Conservation (phyloP, 2,329 filamentous ascomycete species). For the Exophiala sideris region DNA sequence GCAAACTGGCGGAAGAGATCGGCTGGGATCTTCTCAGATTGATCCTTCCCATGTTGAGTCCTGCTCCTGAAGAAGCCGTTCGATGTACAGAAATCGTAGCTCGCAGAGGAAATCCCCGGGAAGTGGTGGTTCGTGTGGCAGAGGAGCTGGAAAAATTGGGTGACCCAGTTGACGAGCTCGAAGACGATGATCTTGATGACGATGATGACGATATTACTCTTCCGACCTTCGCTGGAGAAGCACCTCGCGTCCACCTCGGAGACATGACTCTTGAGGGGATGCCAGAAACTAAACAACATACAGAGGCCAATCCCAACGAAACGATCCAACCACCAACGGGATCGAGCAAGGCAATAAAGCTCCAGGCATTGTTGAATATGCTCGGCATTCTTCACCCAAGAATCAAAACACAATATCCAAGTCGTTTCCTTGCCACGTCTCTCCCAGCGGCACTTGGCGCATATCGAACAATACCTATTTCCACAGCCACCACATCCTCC, state of each 20-base stretch:
- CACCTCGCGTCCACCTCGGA: conserved; percentile 29
- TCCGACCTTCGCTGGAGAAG: conserved; percentile 29
- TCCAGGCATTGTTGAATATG: conserved; percentile 50
- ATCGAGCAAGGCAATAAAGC: conserved; percentile 46
- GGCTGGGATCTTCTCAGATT: conserved; percentile 65
- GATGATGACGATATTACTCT: conserved; percentile 38
- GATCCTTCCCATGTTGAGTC: conserved; percentile 57
- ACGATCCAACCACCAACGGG: conserved; percentile 30
- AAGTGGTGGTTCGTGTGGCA: conserved; percentile 62
- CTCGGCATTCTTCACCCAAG: conserved; percentile 57
- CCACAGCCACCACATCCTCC: conserved; percentile 55
- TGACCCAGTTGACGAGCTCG: conserved; percentile 39
- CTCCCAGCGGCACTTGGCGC: conserved; percentile 60
- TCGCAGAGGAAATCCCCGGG: conserved; percentile 59
- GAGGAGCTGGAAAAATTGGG: conserved; percentile 58
- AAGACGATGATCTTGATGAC: conserved; percentile 25
- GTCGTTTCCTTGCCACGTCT: conserved; percentile 62
- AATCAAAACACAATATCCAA: conserved; percentile 63
- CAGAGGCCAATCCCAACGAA: background rate
- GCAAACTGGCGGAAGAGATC: conserved; percentile 59
- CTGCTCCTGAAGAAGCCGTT: conserved; percentile 40
- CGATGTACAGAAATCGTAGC: conserved; percentile 61
- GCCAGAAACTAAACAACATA: conserved; percentile 8
- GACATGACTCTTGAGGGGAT: conserved; percentile 28
- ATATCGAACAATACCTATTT: conserved; percentile 53